These are phyloP conservation scores for Penicillium sp. DNA, from an alignment of 2,329 filamentous ascomycete genomes.

Conservation along the genomic window DNA sequence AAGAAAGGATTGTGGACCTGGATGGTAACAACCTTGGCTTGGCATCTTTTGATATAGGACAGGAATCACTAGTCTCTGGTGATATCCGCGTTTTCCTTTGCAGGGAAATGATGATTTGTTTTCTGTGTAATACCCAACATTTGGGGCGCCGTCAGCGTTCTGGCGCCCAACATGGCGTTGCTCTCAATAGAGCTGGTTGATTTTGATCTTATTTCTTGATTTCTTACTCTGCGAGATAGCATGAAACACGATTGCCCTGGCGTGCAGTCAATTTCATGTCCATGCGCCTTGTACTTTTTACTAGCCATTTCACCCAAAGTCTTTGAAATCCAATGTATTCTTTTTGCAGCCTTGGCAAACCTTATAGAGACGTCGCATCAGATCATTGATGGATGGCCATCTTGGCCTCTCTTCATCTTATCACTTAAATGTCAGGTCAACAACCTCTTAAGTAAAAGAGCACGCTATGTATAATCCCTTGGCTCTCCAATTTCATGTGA, in stretches of 20 bases:
- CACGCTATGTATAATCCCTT: too few species aligned
- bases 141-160: slow-evolving; percentile 16
- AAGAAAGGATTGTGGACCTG: not conserved
- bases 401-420: too few species aligned
- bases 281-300: slow-evolving; percentile 5
- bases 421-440: too few species aligned
- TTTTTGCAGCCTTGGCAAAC: not conserved
- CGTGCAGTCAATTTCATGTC: not conserved
- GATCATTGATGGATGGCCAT: too few species aligned
- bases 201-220: slow-evolving; percentile 8
- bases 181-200: slow-evolving; percentile 18
- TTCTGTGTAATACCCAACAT: slow-evolving; percentile 31
- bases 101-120: slow-evolving; percentile 22
- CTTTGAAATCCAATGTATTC: not conserved
- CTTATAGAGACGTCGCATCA: too few species aligned
- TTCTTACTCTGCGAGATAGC: not conserved
- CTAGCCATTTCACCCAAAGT: not conserved
- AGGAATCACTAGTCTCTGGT: not conserved
- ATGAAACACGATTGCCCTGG: slow-evolving; percentile 2
- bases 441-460: too few species aligned
- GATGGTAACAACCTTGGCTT: not conserved
- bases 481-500: too few species aligned
- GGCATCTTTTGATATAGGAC: not conserved
- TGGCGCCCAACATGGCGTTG: slow-evolving; percentile 26
- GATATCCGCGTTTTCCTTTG: slow-evolving; percentile 8